phyloP scores from a whole-genome alignment of 352 stramenopile genomes.

The Phytophthora sp. region DNA sequence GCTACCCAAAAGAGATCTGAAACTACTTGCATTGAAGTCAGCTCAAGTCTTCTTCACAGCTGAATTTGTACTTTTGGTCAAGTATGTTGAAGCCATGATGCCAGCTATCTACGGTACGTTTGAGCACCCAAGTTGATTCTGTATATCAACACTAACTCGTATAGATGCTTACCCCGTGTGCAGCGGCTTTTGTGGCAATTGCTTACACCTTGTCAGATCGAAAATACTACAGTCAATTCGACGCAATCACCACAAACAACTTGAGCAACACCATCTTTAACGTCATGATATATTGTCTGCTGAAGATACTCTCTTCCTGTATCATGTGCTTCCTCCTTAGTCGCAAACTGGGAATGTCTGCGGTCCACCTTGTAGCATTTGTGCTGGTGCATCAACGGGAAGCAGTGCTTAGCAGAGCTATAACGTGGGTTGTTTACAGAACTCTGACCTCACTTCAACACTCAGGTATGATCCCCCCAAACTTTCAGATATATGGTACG shows the following conservation, averaged over 20 bases:
- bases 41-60: not conserved
- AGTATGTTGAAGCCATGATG: slow-evolving; percentile 12
- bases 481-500: not conserved
- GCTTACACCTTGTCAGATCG: not conserved
- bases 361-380: slow-evolving; percentile 4
- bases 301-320: slow-evolving; percentile 1
- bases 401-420: not conserved
- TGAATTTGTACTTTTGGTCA: slow-evolving; percentile 5
- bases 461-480: not conserved
- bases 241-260: slow-evolving; percentile 1
- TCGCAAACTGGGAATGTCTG: not conserved
- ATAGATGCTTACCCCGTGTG: not conserved
- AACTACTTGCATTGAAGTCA: not conserved
- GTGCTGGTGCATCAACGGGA: slow-evolving; percentile 2
- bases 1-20: not conserved
- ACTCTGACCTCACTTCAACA: not conserved
- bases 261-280: slow-evolving; percentile 9
- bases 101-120: slow-evolving; percentile 9
- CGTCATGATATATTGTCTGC: not conserved
- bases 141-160: not conserved
- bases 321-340: slow-evolving; percentile 7
- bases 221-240: not conserved
- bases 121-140: too few relatives aligned
- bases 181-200: slow-evolving; percentile 2
- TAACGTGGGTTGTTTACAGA: not conserved